Evolutionary conservation across 2,329 filamentous ascomycete species (phyloP), one percentile per base, ranked within the genome.

Genomic region (Phoma sp.): DNA sequence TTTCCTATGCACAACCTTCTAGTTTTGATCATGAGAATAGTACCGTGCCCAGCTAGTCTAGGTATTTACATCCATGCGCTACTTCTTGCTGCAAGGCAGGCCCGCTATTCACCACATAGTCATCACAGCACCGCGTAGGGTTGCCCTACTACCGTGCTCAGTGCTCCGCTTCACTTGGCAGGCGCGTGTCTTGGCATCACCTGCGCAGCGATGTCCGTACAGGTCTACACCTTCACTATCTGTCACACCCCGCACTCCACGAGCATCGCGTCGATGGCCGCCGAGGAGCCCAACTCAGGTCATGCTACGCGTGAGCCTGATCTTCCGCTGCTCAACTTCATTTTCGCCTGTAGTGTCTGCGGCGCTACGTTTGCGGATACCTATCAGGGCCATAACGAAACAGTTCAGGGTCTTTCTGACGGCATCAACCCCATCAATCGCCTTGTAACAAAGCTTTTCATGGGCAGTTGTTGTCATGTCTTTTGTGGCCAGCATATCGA

Each of bases 341-440:
- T 82, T 45, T 80, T 82, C 63, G 77, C 75, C 57, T 83, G 81
- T 63, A 71, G 71, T 25, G 59, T 81, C 33, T 83, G 81, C 61
- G 77, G 79, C 42, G 70, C 70, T 8, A 76, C 75, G 6, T 71
- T 80, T 33, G 71, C 76, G 18, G 79, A 81, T 27, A 66, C 81
- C 24, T 81, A 81, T 61, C 68, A 70, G 7, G 68, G 67, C n/a
- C 55, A 67, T 32, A 65, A 71, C 18, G 70, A 72, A 47, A 72
- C 75, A 18, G 68, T 72, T 9, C 62, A 69, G 25, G 75, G 75
- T 25, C 68, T 79, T 11, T 71, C 69, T 44, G 71, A 73, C 36
- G 71, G 72, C 7, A 67, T 71, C 56, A 71, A 68, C 29, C 62
- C 66, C 7, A 70, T 72, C 4, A 67, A 76, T 5, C 74, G 73